phyloP scores from a whole-genome alignment of 2,329 filamentous ascomycete genomes.

The Aureobasidium sp. region DNA sequence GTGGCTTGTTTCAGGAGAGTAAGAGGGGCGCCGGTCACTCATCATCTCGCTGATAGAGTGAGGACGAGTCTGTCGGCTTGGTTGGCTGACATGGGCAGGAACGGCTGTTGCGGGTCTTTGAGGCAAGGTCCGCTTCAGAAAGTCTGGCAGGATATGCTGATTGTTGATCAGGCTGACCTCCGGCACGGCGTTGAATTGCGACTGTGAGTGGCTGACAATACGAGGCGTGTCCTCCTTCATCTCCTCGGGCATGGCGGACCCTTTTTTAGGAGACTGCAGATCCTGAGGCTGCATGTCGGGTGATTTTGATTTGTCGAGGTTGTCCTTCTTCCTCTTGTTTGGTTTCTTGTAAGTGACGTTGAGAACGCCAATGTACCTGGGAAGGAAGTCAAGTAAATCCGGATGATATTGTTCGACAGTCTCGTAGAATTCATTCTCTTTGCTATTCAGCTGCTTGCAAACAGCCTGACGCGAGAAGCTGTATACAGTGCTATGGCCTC shows the following conservation, averaged over 20 bases:
- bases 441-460: slow-evolving; percentile 96
- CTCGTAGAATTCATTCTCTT: slow-evolving; percentile 98
- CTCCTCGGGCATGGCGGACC: not conserved
- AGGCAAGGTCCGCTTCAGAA: slow-evolving; percentile 60
- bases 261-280: slow-evolving; percentile 10
- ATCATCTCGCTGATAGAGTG: slow-evolving; percentile 16
- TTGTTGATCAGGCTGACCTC: slow-evolving; percentile 94
- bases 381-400: slow-evolving; percentile 82
- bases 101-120: slow-evolving; percentile 29
- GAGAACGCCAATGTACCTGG: slow-evolving; percentile 92
- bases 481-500: slow-evolving; percentile 93
- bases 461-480: slow-evolving; percentile 91
- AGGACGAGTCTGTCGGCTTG: slow-evolving; percentile 9
- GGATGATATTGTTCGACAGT: slow-evolving; percentile 87
- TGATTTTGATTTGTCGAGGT: slow-evolving; percentile 13
- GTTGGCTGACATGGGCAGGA: slow-evolving; percentile 1
- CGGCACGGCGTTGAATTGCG: slow-evolving; percentile 65
- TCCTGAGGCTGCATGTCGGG: slow-evolving; percentile 1
- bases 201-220: slow-evolving; percentile 68
- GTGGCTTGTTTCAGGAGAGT: slow-evolving; percentile 21
- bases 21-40: slow-evolving; percentile 1
- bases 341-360: slow-evolving; percentile 95
- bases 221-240: slow-evolving; percentile 35
- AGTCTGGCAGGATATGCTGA: slow-evolving; percentile 81
- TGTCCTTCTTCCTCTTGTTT: slow-evolving; percentile 40